Evolutionary conservation across 2,329 filamentous ascomycete genomes (phyloP).

Genomic region (Colletotrichum spinosum): DNA sequence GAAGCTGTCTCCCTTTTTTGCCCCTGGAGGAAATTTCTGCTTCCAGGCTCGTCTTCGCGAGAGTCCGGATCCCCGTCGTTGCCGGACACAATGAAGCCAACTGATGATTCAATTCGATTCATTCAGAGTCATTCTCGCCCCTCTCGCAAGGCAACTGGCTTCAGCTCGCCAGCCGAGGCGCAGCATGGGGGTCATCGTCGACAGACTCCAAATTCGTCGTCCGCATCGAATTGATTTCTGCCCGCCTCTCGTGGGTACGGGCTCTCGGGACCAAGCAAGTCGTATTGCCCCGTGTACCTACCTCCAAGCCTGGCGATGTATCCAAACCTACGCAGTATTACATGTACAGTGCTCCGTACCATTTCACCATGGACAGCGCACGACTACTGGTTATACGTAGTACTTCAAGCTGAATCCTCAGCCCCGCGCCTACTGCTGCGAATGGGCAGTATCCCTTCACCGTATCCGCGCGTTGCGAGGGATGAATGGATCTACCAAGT

Average conservation of each 20-base stretch:
- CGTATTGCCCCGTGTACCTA: too few relatives aligned
- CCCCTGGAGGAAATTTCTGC: conserved; percentile 5
- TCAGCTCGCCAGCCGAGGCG: conserved; percentile 9
- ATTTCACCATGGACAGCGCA: too few relatives aligned
- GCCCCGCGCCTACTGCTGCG: too few relatives aligned
- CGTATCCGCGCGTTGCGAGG: conserved; percentile 30
- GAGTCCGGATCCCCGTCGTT: conserved; percentile 11
- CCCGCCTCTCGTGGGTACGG: too few relatives aligned
- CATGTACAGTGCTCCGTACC: too few relatives aligned
- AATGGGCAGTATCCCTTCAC: conserved; percentile 8
- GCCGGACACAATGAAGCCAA: conserved; percentile 6
- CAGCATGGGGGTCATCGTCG: background rate
- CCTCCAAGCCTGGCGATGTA: too few relatives aligned
- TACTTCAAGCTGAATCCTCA: too few relatives aligned
- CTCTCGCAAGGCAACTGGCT: conserved; percentile 6
- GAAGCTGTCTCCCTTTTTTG: conserved; percentile 12
- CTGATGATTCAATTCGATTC: conserved; percentile 29
- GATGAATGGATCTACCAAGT: conserved; percentile 16
- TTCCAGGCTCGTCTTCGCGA: background rate
- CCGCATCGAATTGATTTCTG: background rate
- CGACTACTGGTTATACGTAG: too few relatives aligned
- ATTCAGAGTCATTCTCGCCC: conserved; percentile 22
- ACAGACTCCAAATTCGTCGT: conserved; percentile 13
- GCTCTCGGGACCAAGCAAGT: conserved; percentile 2
- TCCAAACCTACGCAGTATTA: too few relatives aligned